Conservation (phyloP, 1,284 basidiomycete species). For the Vanrija sp. region DNA sequence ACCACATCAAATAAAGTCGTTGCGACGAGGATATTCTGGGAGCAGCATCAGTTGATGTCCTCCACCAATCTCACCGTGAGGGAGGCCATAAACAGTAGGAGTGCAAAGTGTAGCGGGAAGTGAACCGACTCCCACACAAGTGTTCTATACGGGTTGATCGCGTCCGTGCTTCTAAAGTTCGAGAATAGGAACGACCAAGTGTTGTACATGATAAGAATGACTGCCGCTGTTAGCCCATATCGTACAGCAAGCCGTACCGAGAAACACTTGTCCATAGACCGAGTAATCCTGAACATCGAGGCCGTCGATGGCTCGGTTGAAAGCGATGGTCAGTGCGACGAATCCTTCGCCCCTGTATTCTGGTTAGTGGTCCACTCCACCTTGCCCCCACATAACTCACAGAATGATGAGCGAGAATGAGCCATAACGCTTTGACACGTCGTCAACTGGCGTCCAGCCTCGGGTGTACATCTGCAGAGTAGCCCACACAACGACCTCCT, state of each 20-base stretch:
- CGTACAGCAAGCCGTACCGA: neutral
- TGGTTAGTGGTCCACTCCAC: neutral
- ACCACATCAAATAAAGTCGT: too few relatives aligned
- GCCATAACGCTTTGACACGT: constrained; percentile 22
- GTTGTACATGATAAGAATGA: constrained; percentile 24
- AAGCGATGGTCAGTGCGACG: constrained; percentile 20
- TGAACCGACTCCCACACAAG: neutral
- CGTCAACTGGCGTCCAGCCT: neutral
- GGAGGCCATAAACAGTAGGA: too few relatives aligned
- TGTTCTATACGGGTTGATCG: neutral
- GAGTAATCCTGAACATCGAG: constrained; percentile 8
- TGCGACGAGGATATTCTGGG: too few relatives aligned
- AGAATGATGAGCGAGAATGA: constrained; percentile 32
- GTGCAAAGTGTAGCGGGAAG: neutral
- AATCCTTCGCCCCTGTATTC: constrained; percentile 30
- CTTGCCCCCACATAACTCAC: constrained; percentile 11
- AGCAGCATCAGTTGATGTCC: too few relatives aligned
- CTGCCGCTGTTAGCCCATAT: neutral
- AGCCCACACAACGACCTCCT: constrained; percentile 13
- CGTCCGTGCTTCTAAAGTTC: constrained; percentile 8
- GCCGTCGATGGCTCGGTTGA: constrained; percentile 24
- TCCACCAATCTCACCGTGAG: too few relatives aligned
- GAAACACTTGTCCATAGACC: constrained; percentile 27
- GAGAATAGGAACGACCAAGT: constrained; percentile 29
- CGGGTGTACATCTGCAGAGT: neutral